Percentiles rank a stretch among this genome's conserved stretches.
Conservation (phyloP, 495 filamentous ascomycete species). For the Penicillium alfredii region DNA sequence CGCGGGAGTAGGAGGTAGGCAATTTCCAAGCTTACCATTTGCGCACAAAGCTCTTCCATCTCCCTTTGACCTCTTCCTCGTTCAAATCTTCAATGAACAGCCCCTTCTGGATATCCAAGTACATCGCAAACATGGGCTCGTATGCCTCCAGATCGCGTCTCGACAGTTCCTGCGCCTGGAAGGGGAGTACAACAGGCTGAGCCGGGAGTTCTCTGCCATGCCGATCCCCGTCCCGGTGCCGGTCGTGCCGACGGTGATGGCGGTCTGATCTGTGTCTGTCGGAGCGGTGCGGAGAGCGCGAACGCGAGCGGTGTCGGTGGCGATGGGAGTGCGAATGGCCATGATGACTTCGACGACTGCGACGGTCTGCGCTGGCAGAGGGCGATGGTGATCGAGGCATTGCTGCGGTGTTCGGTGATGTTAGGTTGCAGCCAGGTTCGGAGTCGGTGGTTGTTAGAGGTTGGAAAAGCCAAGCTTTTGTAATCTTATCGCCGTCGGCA, state of each 20-base stretch:
- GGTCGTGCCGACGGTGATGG: conserved; percentile 13
- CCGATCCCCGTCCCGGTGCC: conserved; percentile 8
- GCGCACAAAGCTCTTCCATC: conserved; percentile 88
- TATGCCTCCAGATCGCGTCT: conserved; percentile 59
- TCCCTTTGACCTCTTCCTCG: conserved; percentile 65
- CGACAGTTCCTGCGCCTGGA: conserved; percentile 55
- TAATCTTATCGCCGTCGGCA: too few relatives aligned
- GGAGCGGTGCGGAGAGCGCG: conserved; percentile 25
- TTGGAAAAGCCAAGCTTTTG: too few relatives aligned
- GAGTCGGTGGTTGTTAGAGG: conserved; percentile 1
- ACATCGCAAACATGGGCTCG: conserved; percentile 71
- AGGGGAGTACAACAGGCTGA: conserved; percentile 51
- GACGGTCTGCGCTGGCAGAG: conserved; percentile 8
- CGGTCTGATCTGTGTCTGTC: conserved; percentile 19
- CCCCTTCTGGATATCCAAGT: conserved; percentile 86
- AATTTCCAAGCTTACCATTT: too few relatives aligned
- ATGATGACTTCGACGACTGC: conserved; percentile 22
- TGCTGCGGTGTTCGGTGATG: conserved; percentile 1
- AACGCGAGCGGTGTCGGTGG: conserved; percentile 24
- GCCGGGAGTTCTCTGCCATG: conserved; percentile 10
- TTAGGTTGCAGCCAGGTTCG: conserved; percentile 4
- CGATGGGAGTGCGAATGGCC: conserved; percentile 18
- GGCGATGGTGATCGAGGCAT: conserved; percentile 18
- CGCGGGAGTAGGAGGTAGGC: too few relatives aligned
- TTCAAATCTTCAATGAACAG: conserved; percentile 56